Conservation (phyloP, 1,284 basidiomycete genomes). For the Naganishia liquefaciens region DNA sequence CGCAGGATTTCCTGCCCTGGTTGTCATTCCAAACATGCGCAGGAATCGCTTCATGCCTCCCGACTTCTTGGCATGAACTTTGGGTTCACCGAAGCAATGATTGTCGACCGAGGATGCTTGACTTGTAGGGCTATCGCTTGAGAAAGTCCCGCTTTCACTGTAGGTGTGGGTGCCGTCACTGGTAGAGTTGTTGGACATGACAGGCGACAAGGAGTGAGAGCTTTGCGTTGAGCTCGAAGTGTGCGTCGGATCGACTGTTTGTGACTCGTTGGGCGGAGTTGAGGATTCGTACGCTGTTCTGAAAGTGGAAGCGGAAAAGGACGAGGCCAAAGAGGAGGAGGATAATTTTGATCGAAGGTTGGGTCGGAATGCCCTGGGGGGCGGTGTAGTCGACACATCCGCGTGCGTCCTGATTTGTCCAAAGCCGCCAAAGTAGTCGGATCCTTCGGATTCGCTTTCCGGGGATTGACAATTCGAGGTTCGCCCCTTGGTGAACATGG, state of each 20-base stretch:
- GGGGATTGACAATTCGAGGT: background rate
- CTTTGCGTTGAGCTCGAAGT: constrained; percentile 5
- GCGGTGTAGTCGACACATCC: background rate
- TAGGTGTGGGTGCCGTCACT: constrained; percentile 25
- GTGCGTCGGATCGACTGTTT: background rate
- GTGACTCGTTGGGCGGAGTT: background rate
- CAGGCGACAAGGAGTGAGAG: constrained; percentile 21
- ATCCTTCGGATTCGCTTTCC: background rate
- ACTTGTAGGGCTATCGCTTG: constrained; percentile 18
- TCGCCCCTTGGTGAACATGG: constrained; percentile 1
- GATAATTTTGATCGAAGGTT: constrained; percentile 4
- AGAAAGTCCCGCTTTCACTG: constrained; percentile 21
- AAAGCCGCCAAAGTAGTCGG: constrained; percentile 8
- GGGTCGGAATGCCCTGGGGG: constrained; percentile 1
- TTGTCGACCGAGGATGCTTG: background rate
- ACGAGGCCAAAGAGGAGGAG: constrained; percentile 12
- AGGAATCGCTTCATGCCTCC: constrained; percentile 29
- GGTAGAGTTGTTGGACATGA: constrained; percentile 22
- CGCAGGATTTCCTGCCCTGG: background rate
- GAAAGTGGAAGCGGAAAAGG: constrained; percentile 4
- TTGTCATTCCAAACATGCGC: constrained; percentile 19
- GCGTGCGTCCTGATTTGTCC: background rate
- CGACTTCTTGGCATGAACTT: constrained; percentile 12
- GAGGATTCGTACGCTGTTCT: background rate
- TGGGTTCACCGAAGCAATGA: constrained; percentile 16